Base-by-base conservation (phyloP, 2,329 filamentous ascomycete species). In the Ophiostoma sp. region DNA sequence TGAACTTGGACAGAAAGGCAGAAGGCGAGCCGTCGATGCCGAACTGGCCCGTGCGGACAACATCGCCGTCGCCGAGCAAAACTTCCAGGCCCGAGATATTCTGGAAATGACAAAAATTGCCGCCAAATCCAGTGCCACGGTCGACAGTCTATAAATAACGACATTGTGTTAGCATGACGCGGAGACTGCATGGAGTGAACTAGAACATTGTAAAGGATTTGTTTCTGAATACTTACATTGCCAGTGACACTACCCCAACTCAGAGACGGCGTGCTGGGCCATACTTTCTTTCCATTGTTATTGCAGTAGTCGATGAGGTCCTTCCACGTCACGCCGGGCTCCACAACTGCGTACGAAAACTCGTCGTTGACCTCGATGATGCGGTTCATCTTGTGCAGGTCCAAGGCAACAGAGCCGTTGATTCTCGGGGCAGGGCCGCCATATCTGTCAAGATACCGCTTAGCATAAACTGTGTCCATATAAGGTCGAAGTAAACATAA, bases 221-320 rank as follows among this genome's bases (percentile, higher is more conserved):
- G n/a, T n/a, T n/a, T n/a, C n/a, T n/a, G n/a, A n/a, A n/a, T n/a
- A n/a, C 81, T 36, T 72, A 82, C 81, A 76, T 87, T 87, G 1
- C 86, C 86, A 28, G 87, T 77, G 4, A 87, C 81, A 42, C 81
- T 83, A 1, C 85, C 85, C 79, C 85, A 86, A 33, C 85, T 85
- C 9, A 87, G 79, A 31, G 72, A 73, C 2, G 72, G 52, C 8
- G 72, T 70, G 22, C 70, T 84, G 3, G 84, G 82, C 85, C 83
- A 85, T 36, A 85, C 78, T 70, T 80, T 80, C 59, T 82, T 79
- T 76, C 81, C 78, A 33, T 81, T 78, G 72, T 82, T 79, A 22
- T 77, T 77, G 64, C 83, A 82, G 74, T 83, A 79, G 11, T 79
- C 77, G 71, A 83, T 83, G 0, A 86, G 78, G 66, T 84, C 81